A percentile compares a stretch with the other conserved stretches of the same genome.
phyloP scores from a whole-genome alignment of 345 rosid genomes.

The Bruguiera parviflora region DNA sequence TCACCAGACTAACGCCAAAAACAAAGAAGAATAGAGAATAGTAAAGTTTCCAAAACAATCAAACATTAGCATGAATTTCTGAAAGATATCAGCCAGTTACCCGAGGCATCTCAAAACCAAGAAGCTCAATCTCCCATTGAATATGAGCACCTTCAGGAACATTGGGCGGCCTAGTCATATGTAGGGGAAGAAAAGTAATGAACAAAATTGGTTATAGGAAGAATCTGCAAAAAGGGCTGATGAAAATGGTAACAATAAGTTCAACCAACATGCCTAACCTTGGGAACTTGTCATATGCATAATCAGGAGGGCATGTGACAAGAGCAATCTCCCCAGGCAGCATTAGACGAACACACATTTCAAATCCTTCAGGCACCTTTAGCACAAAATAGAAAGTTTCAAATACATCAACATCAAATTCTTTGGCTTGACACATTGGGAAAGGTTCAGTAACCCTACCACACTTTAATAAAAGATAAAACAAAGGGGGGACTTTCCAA shows the following conservation, averaged over 20 bases:
- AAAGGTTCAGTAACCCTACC: background rate
- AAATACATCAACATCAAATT: background rate
- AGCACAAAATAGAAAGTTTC: background rate
- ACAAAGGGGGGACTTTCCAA: background rate
- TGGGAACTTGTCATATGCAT: slow-evolving; percentile 85
- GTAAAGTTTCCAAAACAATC: background rate
- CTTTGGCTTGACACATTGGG: background rate
- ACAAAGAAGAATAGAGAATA: no score
- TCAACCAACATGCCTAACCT: slow-evolving; percentile 39
- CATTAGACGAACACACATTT: slow-evolving; percentile 96
- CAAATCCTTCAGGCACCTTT: slow-evolving; percentile 97
- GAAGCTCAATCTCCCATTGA: slow-evolving; percentile 96
- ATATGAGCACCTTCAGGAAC: slow-evolving; percentile 89
- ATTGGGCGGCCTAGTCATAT: slow-evolving; percentile 57
- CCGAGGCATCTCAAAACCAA: slow-evolving; percentile 89
- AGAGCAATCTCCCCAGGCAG: slow-evolving; percentile 89
- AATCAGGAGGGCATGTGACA: slow-evolving; percentile 95
- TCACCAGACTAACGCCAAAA: background rate
- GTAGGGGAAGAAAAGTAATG: background rate
- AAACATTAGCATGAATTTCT: background rate
- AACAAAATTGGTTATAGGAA: slow-evolving; percentile 2
- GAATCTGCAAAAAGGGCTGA: slow-evolving; percentile 6
- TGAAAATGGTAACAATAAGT: background rate
- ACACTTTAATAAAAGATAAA: no score
- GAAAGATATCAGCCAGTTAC: slow-evolving; percentile 35